Evolutionary conservation across 192 early-diverging fungal genomes (phyloP), one percentile per base, ranked within the genome.

Genomic region (Coemansia sp.): DNA sequence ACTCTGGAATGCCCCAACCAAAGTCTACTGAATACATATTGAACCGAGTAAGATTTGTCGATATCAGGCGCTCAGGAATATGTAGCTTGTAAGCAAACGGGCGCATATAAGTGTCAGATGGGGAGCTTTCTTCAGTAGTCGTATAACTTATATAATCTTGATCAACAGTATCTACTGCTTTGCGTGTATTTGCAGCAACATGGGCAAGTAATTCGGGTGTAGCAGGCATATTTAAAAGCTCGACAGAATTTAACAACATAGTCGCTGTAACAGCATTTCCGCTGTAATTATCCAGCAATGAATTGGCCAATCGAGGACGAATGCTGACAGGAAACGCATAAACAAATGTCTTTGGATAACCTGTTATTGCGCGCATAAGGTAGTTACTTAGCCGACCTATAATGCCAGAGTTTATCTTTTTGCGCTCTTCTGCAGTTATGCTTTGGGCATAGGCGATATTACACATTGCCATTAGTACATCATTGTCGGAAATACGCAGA

Each of bases 401-500:
- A 12, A 21, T 18, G 14, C 56, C 34, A n/a, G 18, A 14, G 12
- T 48, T 28, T 23, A 44, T 19, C 10, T 18, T 21, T 18, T 18
- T n/a, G 0, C 10, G 24, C 4, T 38, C 34, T 38, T 62, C 54
- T 7, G 30, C 18, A 3, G 10, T 23, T 0, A n/a, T 28, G 10
- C 64, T 54, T 22, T 66, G 70, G 2, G 64, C 53, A 27, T 62
- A 21, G n/a, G 49, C 59, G 4, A 62, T 50, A 2, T 31, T 61
- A 4, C 56, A 21, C n/a, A 58, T 10, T 1, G 54, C 47, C 5
- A 55, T 44, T 18, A 73, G 28, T 0, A 73, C 9, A 24, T 73
- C 70, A 24, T 73, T 66, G 28, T 61, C 60, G 3, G 63, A 65
- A 16, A 66, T 58, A 19, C 47, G 48, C 7, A 14, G 12, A 2